Evolutionary conservation across 208 protist species (phyloP).

Genomic region (Dictyostelium gargantuum): DNA sequence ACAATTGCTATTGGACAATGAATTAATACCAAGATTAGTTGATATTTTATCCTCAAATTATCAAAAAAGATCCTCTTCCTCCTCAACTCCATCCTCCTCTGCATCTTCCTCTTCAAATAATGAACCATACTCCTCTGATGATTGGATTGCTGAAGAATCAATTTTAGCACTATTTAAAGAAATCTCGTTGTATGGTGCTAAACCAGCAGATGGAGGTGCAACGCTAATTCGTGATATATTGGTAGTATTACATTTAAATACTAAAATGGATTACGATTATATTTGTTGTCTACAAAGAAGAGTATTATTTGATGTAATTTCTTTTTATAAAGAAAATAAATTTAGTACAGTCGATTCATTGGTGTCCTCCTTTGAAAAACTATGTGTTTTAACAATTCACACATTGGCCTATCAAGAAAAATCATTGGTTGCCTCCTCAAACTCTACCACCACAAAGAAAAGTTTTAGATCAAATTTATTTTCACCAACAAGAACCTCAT

Average conservation of each 20-base stretch:
- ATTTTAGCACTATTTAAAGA: constrained; percentile 20
- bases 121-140: neutral
- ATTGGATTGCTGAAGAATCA: constrained; percentile 41
- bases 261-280: constrained; percentile 41
- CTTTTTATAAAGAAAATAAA: constrained; percentile 48
- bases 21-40: constrained; percentile 18
- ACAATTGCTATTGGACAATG: neutral
- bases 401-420: constrained; percentile 52
- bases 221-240: constrained; percentile 21
- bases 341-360: neutral
- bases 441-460: neutral
- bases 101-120: neutral
- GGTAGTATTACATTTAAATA: constrained; percentile 44
- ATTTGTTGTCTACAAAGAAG: constrained; percentile 36
- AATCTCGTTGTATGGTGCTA: constrained; percentile 45
- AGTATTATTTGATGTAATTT: constrained; percentile 11
- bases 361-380: constrained; percentile 38
- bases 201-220: neutral
- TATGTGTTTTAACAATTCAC: constrained; percentile 27
- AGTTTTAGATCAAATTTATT: neutral
- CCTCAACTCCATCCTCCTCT: neutral
- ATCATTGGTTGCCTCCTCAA: neutral
- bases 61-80: neutral
- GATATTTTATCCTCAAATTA: constrained; percentile 40
- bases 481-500: neutral